Evolutionary conservation across 2,329 filamentous ascomycete genomes (phyloP).

Genomic region (Colletotrichum graminicola): DNA sequence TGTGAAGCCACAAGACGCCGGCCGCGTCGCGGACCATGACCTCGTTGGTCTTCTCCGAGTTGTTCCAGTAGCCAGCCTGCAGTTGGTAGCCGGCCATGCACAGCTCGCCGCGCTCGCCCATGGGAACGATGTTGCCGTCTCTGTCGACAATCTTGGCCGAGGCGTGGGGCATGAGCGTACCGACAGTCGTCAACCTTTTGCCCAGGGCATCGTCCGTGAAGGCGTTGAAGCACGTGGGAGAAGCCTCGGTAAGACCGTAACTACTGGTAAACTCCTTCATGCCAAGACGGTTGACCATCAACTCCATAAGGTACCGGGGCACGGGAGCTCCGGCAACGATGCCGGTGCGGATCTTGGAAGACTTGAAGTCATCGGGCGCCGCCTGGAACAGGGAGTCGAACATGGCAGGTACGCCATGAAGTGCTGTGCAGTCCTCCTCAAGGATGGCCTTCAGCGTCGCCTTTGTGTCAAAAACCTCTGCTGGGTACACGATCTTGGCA

Average conservation of each 20-base stretch:
- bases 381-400: conserved; percentile 75
- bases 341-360: conserved; percentile 74
- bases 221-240: conserved; percentile 84
- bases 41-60: conserved; percentile 78
- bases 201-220: conserved; percentile 79
- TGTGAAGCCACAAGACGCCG: conserved; percentile 72
- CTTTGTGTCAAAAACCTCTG: conserved; percentile 77
- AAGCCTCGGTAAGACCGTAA: conserved; percentile 82
- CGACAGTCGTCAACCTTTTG: conserved; percentile 77
- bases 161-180: conserved; percentile 80
- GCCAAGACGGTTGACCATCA: conserved; percentile 76
- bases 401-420: conserved; percentile 89
- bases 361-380: conserved; percentile 55
- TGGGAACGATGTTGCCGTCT: conserved; percentile 73
- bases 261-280: conserved; percentile 81
- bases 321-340: conserved; percentile 85
- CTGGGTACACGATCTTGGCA: conserved; percentile 80
- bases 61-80: conserved; percentile 76
- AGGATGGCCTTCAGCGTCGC: conserved; percentile 76
- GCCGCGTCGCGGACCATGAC: conserved; percentile 66
- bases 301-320: conserved; percentile 79
- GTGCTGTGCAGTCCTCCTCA: conserved; percentile 76
- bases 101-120: conserved; percentile 78
- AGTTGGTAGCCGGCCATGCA: conserved; percentile 84
- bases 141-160: conserved; percentile 82